phyloP scores from a whole-genome alignment of 768 basidiomycete genomes.

The Tephrocybe sp. region DNA sequence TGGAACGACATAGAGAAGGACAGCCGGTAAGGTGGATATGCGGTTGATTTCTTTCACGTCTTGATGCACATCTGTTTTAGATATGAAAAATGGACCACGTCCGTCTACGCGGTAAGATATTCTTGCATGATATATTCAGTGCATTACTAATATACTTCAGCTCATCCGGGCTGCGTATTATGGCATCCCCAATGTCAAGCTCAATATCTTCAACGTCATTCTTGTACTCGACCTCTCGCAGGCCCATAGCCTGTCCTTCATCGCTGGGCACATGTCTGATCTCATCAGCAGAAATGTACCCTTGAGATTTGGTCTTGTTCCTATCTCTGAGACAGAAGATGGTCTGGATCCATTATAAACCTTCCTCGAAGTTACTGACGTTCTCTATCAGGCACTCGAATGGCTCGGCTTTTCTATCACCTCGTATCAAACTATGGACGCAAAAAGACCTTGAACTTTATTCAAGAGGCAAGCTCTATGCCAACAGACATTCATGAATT shows the following conservation, averaged over 20 bases:
- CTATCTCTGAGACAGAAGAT: conserved; percentile 55
- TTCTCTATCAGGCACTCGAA: conserved; percentile 50
- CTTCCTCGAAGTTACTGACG: neutral
- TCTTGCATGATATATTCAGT: neutral
- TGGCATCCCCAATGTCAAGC: conserved; percentile 71
- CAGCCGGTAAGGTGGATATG: conserved; percentile 45
- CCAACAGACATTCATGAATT: neutral
- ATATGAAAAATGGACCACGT: conserved; percentile 53
- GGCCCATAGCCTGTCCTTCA: conserved; percentile 54
- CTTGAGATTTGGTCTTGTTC: conserved; percentile 85
- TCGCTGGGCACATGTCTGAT: conserved; percentile 61
- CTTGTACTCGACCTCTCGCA: conserved; percentile 80
- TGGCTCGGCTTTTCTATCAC: conserved; percentile 75
- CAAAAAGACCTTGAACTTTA: conserved; percentile 59
- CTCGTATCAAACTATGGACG: conserved; percentile 63
- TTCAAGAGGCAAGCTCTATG: conserved; percentile 45
- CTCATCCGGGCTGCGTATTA: conserved; percentile 79
- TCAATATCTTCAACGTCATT: conserved; percentile 84
- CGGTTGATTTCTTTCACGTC: neutral
- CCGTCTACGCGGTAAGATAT: conserved; percentile 47
- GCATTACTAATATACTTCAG: conserved; percentile 31
- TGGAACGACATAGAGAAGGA: conserved; percentile 94
- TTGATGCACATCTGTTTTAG: conserved; percentile 25
- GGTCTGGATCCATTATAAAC: conserved; percentile 23
- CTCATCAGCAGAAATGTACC: conserved; percentile 77